Percentiles rank a stretch among this genome's conserved stretches.
Evolutionary conservation across 129 eudicot species (phyloP).

Genomic region (Lonicera japonica): DNA sequence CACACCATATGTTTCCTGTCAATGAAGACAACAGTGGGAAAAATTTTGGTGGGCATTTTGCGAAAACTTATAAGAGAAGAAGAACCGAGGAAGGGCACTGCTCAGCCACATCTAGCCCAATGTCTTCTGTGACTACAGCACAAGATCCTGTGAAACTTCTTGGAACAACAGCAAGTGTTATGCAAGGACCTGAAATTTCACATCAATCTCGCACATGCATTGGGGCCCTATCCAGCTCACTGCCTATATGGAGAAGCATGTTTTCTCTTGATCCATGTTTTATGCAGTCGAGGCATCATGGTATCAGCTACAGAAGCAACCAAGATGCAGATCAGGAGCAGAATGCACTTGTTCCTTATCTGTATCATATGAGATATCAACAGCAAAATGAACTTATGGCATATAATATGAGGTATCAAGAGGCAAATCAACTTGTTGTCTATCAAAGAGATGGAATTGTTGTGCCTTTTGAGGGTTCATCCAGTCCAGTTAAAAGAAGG

Average conservation of each 20-base stretch:
- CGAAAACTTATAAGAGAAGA: conserved; percentile 44
- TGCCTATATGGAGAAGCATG: conserved; percentile 17
- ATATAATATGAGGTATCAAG: conserved; percentile 23
- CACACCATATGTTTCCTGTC: conserved; percentile 20
- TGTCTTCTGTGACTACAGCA: conserved; percentile 13
- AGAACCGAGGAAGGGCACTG: conserved; percentile 47
- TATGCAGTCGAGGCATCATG: conserved; percentile 34
- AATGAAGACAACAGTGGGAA: conserved; percentile 3
- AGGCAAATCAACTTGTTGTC: conserved; percentile 61
- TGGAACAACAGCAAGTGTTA: conserved; percentile 17
- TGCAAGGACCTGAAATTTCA: no score
- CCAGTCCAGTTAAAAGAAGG: conserved; percentile 46
- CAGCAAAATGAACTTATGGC: no score
- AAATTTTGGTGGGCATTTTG: conserved; percentile 28
- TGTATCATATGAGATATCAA: no score
- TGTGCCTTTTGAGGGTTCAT: conserved; percentile 54
- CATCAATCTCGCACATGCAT: conserved; percentile 25
- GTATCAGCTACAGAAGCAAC: conserved; percentile 23
- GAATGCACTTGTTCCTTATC: conserved; percentile 26
- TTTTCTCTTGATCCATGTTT: conserved; percentile 32
- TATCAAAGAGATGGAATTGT: conserved; percentile 50
- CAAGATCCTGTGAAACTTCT: conserved; percentile 28
- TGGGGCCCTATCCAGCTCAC: conserved; percentile 28
- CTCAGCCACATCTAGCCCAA: conserved; percentile 22
- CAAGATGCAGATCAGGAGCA: conserved; percentile 2